Percentiles rank a stretch among this genome's conserved stretches.
These are phyloP conservation scores for Balansia obtecta DNA, from an alignment of 2,329 filamentous ascomycete genomes.

Conservation along the genomic window DNA sequence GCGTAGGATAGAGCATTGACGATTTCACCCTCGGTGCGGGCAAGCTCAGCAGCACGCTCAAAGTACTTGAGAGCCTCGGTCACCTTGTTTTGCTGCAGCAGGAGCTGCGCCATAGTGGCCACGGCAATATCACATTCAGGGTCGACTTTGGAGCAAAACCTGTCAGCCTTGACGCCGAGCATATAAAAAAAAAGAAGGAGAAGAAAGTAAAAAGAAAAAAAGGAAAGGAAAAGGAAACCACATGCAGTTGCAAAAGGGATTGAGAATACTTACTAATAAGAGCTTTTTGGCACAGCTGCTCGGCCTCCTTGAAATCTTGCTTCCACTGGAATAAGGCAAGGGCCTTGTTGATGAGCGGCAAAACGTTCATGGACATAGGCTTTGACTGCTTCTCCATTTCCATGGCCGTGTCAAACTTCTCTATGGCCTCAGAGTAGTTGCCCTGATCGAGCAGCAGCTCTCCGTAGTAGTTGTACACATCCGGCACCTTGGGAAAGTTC, in stretches of 20 bases:
- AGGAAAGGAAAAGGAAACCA: not conserved
- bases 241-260: not conserved
- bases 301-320: slow-evolving; percentile 86
- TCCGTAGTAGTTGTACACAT: slow-evolving; percentile 99
- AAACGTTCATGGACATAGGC: slow-evolving; percentile 91
- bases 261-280: slow-evolving; percentile 63
- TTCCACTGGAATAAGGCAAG: slow-evolving; percentile 97
- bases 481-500: slow-evolving; percentile 92
- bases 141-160: slow-evolving; percentile 51
- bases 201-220: not conserved
- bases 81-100: slow-evolving; percentile 96
- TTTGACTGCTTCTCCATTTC: slow-evolving; percentile 95
- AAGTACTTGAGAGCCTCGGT: slow-evolving; percentile 93
- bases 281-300: slow-evolving; percentile 94
- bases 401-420: slow-evolving; percentile 97
- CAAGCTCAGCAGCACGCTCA: slow-evolving; percentile 87
- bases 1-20: slow-evolving; percentile 94
- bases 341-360: slow-evolving; percentile 97
- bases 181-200: no score
- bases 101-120: slow-evolving; percentile 93
- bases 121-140: slow-evolving; percentile 98
- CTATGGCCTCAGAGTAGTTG: slow-evolving; percentile 88
- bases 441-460: slow-evolving; percentile 93
- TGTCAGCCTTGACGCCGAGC: not conserved
- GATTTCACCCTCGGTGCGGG: slow-evolving; percentile 87